Evolutionary conservation across 2,329 filamentous ascomycete species (phyloP), one percentile per base, ranked within the genome.

Genomic region (Beauveria asiatica): DNA sequence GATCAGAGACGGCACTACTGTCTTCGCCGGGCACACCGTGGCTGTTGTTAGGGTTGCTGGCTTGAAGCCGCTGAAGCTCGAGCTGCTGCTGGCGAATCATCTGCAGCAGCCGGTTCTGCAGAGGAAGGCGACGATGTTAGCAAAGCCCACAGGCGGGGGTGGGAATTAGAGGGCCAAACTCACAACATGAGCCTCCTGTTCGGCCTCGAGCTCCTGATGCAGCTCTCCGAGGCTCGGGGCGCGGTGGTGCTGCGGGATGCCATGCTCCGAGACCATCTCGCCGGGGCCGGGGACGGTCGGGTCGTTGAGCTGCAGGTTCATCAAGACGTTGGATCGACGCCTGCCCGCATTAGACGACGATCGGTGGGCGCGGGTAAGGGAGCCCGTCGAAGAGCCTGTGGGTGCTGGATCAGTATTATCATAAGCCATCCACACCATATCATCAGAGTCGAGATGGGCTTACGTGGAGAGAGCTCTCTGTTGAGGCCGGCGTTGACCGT

Each of bases 21-120:
- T 84, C 81, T 60, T 85, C 81, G 46, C 74, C 73, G 8, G 80
- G 74, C 42, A 77, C 75, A 7, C 75, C 64, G 46, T 63, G 65
- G n/a, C 72, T 70, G 33, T 58, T 64, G 21, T 68, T 67, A 1
- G 72, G 68, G 42, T 80, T 75, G 62, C 67, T 70, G 61, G 77
- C 74, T 68, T 83, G 83, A 21, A 87, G 78, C 52, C 83, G 79
- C 63, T 83, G 80, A 33, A 90, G 81, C 66, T 91, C 87, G 46
- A 87, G 76, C 69, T 92, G 89, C 68, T 92, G 87, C 57, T 85
- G 79, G 60, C 88, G 83, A 67, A 93, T 92, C 83, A 90, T 88
- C 62, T 83, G 82, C 49, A 93, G 78, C 2, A 93, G 81, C 11
- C 89, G 85, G 69, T 92, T 92, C 85, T 88, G 64, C 8, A 42